phyloP scores from a whole-genome alignment of 2,329 filamentous ascomycete species.

The Nigrospora sphaerica region DNA sequence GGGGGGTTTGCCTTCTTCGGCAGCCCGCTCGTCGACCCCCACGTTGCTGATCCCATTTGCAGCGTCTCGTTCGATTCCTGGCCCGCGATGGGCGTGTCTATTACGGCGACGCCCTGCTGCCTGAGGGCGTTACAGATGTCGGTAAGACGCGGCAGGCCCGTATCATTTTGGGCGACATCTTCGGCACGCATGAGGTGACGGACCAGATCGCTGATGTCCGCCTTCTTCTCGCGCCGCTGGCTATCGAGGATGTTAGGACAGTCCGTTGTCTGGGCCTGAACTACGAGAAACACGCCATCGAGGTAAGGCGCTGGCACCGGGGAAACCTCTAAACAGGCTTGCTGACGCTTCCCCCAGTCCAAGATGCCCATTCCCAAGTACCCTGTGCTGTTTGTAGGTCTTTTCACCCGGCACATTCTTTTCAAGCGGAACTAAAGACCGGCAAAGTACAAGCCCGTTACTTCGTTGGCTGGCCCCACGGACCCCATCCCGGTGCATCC shows the following conservation, averaged over 20 bases:
- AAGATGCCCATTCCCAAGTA: conserved; percentile 63
- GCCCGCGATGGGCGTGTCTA: conserved; percentile 62
- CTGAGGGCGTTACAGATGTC: conserved; percentile 51
- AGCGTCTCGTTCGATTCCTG: conserved; percentile 69
- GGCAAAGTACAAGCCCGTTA: conserved; percentile 57
- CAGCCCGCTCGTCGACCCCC: not conserved
- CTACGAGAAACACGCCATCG: conserved; percentile 64
- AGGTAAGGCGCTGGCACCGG: conserved; percentile 30
- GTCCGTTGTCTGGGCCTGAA: conserved; percentile 66
- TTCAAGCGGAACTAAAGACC: no score
- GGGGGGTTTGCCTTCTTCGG: not conserved
- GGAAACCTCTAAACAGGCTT: not conserved
- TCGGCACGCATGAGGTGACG: conserved; percentile 57
- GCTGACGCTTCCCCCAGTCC: conserved; percentile 27
- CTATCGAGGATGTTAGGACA: conserved; percentile 54
- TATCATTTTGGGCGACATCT: conserved; percentile 59
- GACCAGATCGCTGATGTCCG: conserved; percentile 50
- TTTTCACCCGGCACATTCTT: not conserved
- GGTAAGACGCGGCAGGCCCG: conserved; percentile 52
- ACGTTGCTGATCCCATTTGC: not conserved
- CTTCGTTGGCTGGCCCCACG: conserved; percentile 55
- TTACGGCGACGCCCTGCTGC: conserved; percentile 69
- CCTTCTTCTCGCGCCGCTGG: conserved; percentile 56
- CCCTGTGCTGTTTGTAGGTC: conserved; percentile 61
- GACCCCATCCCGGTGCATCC: conserved; percentile 60